Evolutionary conservation across 257 asterid genomes (phyloP).

Genomic region (Pogostemon cablin): DNA sequence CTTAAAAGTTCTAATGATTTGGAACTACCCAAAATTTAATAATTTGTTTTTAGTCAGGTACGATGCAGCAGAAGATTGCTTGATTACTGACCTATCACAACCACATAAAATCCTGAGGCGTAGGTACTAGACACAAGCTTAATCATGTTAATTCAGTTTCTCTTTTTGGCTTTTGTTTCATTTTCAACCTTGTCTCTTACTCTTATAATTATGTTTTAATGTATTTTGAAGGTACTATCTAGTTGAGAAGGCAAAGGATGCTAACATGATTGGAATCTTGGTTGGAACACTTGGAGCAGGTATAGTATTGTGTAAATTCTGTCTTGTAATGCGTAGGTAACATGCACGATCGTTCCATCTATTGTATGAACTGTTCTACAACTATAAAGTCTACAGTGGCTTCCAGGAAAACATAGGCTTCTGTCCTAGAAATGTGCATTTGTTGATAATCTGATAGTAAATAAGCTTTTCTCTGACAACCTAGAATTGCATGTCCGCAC

Average conservation of each 20-base stretch:
- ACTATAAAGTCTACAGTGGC: neutral
- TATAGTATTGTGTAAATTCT: neutral
- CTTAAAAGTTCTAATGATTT: neutral
- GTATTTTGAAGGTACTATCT: constrained; percentile 74
- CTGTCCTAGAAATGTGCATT: neutral
- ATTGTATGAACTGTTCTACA: neutral
- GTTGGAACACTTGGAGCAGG: constrained; percentile 99
- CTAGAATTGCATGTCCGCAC: neutral
- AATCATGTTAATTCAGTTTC: constrained; percentile 15
- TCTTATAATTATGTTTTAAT: constrained; percentile 11
- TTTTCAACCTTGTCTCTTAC: constrained; percentile 16
- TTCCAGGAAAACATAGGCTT: neutral
- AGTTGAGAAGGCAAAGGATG: constrained; percentile 97
- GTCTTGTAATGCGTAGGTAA: neutral
- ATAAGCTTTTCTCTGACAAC: neutral
- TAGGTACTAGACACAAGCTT: constrained; percentile 52
- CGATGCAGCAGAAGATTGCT: constrained; percentile 62
- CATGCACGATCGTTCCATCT: neutral
- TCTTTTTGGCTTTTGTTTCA: constrained; percentile 19
- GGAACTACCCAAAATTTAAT: neutral
- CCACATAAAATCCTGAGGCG: constrained; percentile 77
- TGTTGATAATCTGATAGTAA: neutral
- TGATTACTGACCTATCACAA: constrained; percentile 66
- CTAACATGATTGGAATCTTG: constrained; percentile 90
- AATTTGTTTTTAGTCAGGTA: constrained; percentile 64